Conservation (phyloP, 2,329 filamentous ascomycete genomes). For the Pseudogymnoascus sp. region DNA sequence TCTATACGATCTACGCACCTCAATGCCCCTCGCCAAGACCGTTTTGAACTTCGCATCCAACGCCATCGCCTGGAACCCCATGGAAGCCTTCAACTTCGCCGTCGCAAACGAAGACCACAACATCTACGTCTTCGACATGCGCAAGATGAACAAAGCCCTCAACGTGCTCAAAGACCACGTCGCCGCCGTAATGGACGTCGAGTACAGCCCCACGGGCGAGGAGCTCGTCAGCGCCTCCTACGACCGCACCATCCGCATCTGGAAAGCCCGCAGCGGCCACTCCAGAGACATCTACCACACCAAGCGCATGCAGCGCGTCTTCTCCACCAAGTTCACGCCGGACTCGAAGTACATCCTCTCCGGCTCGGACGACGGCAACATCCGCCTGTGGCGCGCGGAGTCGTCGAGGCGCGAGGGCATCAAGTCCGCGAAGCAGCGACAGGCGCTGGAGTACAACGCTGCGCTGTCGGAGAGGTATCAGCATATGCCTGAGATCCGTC, state of each 20-base stretch:
- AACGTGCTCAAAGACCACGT: constrained; percentile 90
- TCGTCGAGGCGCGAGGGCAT: constrained; percentile 77
- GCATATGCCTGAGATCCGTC: constrained; percentile 92
- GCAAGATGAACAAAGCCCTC: constrained; percentile 76
- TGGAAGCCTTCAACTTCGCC: constrained; percentile 94
- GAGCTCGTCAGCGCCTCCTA: constrained; percentile 87
- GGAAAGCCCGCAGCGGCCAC: constrained; percentile 71
- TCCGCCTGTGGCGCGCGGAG: constrained; percentile 80
- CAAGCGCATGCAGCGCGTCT: constrained; percentile 94
- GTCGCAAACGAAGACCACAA: constrained; percentile 94
- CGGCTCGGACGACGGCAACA: constrained; percentile 88
- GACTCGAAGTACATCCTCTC: constrained; percentile 85
- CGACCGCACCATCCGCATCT: constrained; percentile 79
- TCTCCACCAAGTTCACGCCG: constrained; percentile 74
- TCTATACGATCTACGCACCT: constrained; percentile 85
- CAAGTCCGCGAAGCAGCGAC: constrained; percentile 74
- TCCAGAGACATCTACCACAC: constrained; percentile 94
- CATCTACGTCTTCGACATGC: constrained; percentile 84
- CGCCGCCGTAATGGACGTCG: constrained; percentile 87
- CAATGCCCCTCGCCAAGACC: constrained; percentile 71
- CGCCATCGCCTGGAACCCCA: constrained; percentile 84
- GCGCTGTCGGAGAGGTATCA: constrained; percentile 74
- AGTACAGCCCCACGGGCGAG: constrained; percentile 89
- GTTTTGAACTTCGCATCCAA: constrained; percentile 77
- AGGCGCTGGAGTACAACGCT: constrained; percentile 86